Conservation (phyloP, 177 flowering plant species). For the Vitis hybrid region DNA sequence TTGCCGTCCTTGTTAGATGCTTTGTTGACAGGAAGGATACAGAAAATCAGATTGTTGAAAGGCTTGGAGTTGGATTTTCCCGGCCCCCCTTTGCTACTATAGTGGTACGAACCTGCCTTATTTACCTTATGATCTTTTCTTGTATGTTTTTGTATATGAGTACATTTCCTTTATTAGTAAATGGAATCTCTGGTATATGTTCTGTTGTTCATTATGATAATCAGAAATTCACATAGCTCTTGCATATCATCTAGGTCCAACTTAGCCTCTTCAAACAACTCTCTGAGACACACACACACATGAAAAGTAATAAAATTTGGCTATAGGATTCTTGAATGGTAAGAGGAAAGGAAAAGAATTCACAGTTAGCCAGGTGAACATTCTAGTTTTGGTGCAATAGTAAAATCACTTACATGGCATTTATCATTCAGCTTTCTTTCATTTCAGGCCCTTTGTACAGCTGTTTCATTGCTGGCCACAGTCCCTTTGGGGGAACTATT, state of each 20-base stretch:
- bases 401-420: too few species aligned
- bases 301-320: too few species aligned
- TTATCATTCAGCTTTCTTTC: not conserved
- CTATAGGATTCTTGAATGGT: too few species aligned
- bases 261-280: too few species aligned
- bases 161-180: not conserved
- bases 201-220: too few species aligned
- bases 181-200: not conserved
- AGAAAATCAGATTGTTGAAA: constrained; percentile 56
- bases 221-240: too few species aligned
- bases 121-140: not conserved
- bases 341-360: too few species aligned
- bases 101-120: constrained; percentile 57
- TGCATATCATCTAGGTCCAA: too few species aligned
- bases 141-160: too few species aligned
- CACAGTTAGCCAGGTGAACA: too few species aligned
- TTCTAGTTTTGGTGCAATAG: too few species aligned
- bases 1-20: constrained; percentile 80
- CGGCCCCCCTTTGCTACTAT: constrained; percentile 83
- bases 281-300: too few species aligned
- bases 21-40: constrained; percentile 62
- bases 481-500: constrained; percentile 85
- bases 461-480: constrained; percentile 72
- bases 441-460: constrained; percentile 80
- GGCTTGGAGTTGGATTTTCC: constrained; percentile 88